phyloP scores from a whole-genome alignment of 225 moss, liverwort and hornwort genomes.

The Marchantia paleacea region DNA sequence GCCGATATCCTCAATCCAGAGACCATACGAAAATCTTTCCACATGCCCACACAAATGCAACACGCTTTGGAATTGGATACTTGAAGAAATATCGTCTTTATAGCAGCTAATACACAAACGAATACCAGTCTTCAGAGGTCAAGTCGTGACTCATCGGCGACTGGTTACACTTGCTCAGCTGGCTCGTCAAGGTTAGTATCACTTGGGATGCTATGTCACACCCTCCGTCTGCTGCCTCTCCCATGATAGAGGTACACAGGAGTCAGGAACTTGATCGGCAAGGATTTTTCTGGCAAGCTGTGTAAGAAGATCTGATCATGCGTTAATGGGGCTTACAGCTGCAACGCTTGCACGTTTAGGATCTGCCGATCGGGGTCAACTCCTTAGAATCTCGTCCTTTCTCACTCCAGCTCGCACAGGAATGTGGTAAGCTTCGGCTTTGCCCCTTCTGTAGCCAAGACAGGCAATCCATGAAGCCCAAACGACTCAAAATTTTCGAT shows the following conservation, averaged over 20 bases:
- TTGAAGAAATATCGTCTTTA: not conserved
- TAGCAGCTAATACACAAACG: not conserved
- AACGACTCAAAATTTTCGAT: conserved; percentile 1
- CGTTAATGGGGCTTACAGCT: not conserved
- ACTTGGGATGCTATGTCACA: not conserved
- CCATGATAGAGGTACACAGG: not conserved
- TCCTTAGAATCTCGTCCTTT: conserved; percentile 7
- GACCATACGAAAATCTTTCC: no score
- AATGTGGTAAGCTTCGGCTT: conserved; percentile 4
- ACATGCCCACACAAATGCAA: no score
- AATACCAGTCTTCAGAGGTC: not conserved
- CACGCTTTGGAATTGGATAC: no score
- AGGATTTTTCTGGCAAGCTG: not conserved
- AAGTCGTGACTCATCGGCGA: not conserved
- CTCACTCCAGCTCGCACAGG: not conserved
- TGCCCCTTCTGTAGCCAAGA: conserved; percentile 12
- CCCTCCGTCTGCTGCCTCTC: not conserved
- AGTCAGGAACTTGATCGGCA: not conserved
- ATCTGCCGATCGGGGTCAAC: not conserved
- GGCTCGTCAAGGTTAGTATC: not conserved
- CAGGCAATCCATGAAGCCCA: conserved; percentile 17
- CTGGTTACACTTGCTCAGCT: not conserved
- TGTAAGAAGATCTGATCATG: not conserved
- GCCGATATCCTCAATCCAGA: no score
- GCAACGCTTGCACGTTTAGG: not conserved